A percentile compares a stretch with the other conserved stretches of the same genome.
Conservation (phyloP, 345 rosid species). For the Populus deltoides region DNA sequence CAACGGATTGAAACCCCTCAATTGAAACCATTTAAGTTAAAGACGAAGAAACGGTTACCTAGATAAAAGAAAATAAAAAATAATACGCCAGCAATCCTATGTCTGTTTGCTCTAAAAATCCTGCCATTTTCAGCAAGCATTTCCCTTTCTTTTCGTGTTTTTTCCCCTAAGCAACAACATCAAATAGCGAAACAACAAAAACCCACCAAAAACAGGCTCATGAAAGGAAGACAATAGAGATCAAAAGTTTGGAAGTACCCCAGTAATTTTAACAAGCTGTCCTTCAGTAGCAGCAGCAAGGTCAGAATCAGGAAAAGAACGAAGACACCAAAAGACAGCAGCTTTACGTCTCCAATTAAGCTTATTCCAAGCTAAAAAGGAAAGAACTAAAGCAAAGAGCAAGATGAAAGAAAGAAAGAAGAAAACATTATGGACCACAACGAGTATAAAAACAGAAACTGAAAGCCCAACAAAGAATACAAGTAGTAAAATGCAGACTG, state of each 20-base stretch:
- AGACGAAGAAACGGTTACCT: not conserved
- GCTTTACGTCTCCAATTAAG: constrained; percentile 26
- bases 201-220: not conserved
- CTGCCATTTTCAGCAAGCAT: not conserved
- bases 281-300: constrained; percentile 42
- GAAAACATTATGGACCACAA: constrained; percentile 41
- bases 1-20: not conserved
- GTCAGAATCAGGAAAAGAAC: constrained; percentile 51
- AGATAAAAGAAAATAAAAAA: not conserved
- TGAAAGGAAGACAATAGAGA: not conserved
- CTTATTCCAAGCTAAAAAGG: constrained; percentile 46
- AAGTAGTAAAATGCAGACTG: constrained; percentile 27
- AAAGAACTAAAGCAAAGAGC: constrained; percentile 26
- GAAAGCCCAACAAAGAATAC: constrained; percentile 38
- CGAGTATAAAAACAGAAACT: constrained; percentile 42
- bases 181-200: not conserved
- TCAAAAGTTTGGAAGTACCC: constrained; percentile 26
- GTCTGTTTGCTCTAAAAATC: not conserved
- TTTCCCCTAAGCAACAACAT: not conserved
- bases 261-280: constrained; percentile 53
- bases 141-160: not conserved
- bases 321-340: constrained; percentile 33
- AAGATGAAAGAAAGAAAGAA: constrained; percentile 39
- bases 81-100: no score
- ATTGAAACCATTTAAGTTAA: not conserved